These are phyloP conservation scores for Aspergillus indologenus DNA, from an alignment of 495 filamentous ascomycete genomes.

Conservation along the genomic window DNA sequence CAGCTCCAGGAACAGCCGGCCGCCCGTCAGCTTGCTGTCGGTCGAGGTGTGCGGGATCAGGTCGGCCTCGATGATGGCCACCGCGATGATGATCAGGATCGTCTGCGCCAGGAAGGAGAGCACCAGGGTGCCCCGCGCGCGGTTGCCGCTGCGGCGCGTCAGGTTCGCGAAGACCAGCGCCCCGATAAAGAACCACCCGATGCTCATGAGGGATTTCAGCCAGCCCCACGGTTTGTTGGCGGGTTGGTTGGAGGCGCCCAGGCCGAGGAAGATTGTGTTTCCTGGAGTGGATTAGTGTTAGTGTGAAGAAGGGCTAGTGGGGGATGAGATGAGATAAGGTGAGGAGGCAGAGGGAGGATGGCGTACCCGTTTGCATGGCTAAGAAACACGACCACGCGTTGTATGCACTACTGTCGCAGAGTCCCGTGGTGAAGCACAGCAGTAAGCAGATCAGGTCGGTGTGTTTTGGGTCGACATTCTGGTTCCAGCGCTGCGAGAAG, in stretches of 20 bases:
- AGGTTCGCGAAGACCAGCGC: slow-evolving; percentile 43
- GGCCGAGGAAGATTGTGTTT: slow-evolving; percentile 61
- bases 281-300: slow-evolving; percentile 28
- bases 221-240: slow-evolving; percentile 51
- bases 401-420: slow-evolving; percentile 60
- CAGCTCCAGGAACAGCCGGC: slow-evolving; percentile 19
- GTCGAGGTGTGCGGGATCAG: slow-evolving; percentile 36
- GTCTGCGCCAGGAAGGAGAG: slow-evolving; percentile 55
- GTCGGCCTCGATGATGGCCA: slow-evolving; percentile 46
- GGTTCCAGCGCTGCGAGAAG: slow-evolving; percentile 26
- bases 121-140: slow-evolving; percentile 46
- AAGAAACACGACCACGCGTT: slow-evolving; percentile 61
- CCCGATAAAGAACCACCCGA: slow-evolving; percentile 51
- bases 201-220: slow-evolving; percentile 55
- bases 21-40: neutral
- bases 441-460: slow-evolving; percentile 53
- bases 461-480: slow-evolving; percentile 40
- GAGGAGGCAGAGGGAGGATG: neutral
- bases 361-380: slow-evolving; percentile 60
- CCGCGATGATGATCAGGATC: slow-evolving; percentile 51
- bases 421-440: slow-evolving; percentile 54
- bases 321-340: neutral
- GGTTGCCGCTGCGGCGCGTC: slow-evolving; percentile 27
- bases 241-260: slow-evolving; percentile 52
- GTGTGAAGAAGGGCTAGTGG: neutral